Conservation (phyloP, 1,284 basidiomycete genomes). For the Cutaneotrichosporon arboriforme region DNA sequence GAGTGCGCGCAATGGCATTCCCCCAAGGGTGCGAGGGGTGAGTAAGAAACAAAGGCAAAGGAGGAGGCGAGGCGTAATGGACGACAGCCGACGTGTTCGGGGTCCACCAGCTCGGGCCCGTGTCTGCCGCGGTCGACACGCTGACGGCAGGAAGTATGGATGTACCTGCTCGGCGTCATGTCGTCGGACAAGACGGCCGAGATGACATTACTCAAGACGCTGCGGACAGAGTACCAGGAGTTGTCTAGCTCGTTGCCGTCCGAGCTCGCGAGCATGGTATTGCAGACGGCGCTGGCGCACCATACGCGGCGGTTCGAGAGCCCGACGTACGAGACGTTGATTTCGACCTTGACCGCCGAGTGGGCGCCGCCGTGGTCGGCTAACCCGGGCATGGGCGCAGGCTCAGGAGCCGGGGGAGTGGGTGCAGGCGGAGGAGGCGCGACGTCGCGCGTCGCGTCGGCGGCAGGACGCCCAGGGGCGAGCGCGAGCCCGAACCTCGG, state of each 20-base stretch:
- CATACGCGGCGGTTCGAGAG: slow-evolving; percentile 43
- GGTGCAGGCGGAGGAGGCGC: neutral
- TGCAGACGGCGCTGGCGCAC: slow-evolving; percentile 38
- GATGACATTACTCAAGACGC: slow-evolving; percentile 35
- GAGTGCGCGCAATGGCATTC: slow-evolving; percentile 42
- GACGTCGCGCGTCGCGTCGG: neutral
- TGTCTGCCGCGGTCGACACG: too few species aligned
- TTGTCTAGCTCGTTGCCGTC: slow-evolving; percentile 32
- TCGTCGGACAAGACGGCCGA: slow-evolving; percentile 43
- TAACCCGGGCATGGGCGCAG: neutral
- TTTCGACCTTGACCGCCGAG: slow-evolving; percentile 40
- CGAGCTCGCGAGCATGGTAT: slow-evolving; percentile 26
- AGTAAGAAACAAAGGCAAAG: too few species aligned
- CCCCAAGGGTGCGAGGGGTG: slow-evolving; percentile 40
- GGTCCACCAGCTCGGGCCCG: too few species aligned
- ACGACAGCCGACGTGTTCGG: too few species aligned
- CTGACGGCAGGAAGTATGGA: slow-evolving; percentile 42
- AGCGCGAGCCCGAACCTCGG: neutral
- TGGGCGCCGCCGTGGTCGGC: slow-evolving; percentile 1
- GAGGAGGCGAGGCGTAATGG: too few species aligned
- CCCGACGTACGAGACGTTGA: slow-evolving; percentile 44
- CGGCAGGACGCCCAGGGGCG: neutral
- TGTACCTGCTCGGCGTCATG: slow-evolving; percentile 46
- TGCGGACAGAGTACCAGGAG: slow-evolving; percentile 29
- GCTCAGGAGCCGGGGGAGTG: neutral